phyloP scores from a whole-genome alignment of 805 yeast species.

The Wickerhamiella siamensis region DNA sequence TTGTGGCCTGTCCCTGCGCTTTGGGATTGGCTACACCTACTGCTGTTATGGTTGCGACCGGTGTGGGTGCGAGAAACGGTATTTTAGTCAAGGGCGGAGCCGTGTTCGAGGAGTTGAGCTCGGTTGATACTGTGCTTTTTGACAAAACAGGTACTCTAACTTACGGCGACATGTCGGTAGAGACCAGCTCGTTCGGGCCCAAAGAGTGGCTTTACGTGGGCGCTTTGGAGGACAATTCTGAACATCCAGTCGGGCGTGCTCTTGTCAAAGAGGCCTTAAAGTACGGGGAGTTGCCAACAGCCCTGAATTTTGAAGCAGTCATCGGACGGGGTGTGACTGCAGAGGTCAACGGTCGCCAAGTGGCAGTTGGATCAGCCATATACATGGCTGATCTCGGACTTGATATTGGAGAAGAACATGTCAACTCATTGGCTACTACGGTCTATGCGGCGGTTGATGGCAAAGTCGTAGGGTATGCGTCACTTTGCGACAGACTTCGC shows the following conservation, averaged over 20 bases:
- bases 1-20: conserved; percentile 98
- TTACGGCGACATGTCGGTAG: conserved; percentile 55
- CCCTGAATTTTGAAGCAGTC: conserved; percentile 17
- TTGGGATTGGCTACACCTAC: conserved; percentile 96
- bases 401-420: conserved; percentile 26
- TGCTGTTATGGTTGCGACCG: conserved; percentile 98
- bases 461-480: conserved; percentile 47
- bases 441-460: conserved; percentile 48
- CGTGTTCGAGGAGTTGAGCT: conserved; percentile 57
- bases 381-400: not conserved
- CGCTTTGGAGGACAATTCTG: conserved; percentile 52
- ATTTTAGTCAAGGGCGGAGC: conserved; percentile 89
- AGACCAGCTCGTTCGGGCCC: conserved; percentile 12
- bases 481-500: conserved; percentile 53
- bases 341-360: conserved; percentile 15
- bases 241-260: conserved; percentile 81
- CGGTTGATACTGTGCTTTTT: conserved; percentile 54
- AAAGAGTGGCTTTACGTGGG: conserved; percentile 42
- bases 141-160: conserved; percentile 97
- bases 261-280: conserved; percentile 25
- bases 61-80: conserved; percentile 84
- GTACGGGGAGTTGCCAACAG: not conserved
- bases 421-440: conserved; percentile 25
- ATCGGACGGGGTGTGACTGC: conserved; percentile 26
- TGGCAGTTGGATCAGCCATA: conserved; percentile 40